Percentiles rank a stretch among this genome's conserved stretches.
Conservation (phyloP, 2,329 filamentous ascomycete species). For the Xylariaceae sp. region DNA sequence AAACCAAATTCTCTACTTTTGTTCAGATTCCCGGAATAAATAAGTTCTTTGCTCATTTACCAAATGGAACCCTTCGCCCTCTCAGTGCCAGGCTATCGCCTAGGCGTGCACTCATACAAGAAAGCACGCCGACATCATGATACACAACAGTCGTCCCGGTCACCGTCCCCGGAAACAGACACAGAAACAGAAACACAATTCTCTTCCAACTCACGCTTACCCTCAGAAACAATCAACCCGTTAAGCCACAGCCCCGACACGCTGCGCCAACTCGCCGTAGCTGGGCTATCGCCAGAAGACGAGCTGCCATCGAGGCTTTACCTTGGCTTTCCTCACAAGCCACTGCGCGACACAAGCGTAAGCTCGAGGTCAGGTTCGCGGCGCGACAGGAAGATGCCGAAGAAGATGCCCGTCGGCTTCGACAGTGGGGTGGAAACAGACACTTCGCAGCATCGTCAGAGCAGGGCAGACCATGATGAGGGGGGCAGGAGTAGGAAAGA, state of each 20-base stretch:
- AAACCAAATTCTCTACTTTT: neutral
- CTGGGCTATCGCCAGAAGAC: constrained; percentile 58
- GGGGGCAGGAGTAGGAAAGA: constrained; percentile 25
- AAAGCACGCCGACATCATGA: constrained; percentile 39
- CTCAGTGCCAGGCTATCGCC: constrained; percentile 38
- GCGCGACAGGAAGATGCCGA: too few relatives aligned
- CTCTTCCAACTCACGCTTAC: constrained; percentile 36
- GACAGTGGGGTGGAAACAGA: constrained; percentile 10
- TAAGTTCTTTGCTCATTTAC: neutral
- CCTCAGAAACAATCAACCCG: constrained; percentile 56
- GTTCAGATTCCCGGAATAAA: neutral
- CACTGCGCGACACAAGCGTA: constrained; percentile 36
- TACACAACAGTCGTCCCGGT: constrained; percentile 1
- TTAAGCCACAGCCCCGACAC: constrained; percentile 60
- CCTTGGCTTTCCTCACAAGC: constrained; percentile 60
- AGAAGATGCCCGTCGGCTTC: too few relatives aligned
- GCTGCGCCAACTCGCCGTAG: constrained; percentile 59
- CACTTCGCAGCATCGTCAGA: neutral
- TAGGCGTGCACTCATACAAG: constrained; percentile 42
- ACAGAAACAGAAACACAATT: constrained; percentile 16
- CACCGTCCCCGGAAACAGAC: constrained; percentile 8
- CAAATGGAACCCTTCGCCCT: constrained; percentile 41
- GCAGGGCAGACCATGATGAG: constrained; percentile 12
- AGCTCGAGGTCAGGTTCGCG: neutral
- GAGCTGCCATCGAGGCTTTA: constrained; percentile 47